A percentile compares a stretch with the other conserved stretches of the same genome.
Conservation (phyloP, 495 filamentous ascomycete genomes). For the Annulohypoxylon nitens region DNA sequence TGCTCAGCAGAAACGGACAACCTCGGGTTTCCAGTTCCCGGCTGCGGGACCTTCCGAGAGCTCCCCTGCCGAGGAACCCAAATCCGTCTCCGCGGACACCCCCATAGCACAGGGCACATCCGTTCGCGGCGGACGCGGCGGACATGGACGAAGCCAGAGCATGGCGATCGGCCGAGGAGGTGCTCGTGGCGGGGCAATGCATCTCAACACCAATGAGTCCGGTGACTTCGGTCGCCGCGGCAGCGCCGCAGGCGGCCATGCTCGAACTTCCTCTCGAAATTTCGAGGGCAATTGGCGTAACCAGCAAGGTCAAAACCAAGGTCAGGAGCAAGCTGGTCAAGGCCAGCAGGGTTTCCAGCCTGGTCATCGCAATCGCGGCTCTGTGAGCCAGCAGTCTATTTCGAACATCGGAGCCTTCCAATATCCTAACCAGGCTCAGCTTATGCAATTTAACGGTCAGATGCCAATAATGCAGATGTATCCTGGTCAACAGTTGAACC, state of each 20-base stretch:
- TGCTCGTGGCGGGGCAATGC: conserved; percentile 57
- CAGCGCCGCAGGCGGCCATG: conserved; percentile 74
- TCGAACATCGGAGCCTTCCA: conserved; percentile 89
- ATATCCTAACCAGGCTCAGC: conserved; percentile 90
- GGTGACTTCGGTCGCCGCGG: conserved; percentile 78
- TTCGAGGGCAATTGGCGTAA: conserved; percentile 99
- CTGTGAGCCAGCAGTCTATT: conserved; percentile 90
- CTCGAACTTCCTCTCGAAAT: conserved; percentile 85
- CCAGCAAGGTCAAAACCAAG: conserved; percentile 74
- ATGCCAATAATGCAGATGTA: conserved; percentile 84
- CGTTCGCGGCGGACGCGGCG: conserved; percentile 63
- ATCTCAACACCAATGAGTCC: conserved; percentile 50
- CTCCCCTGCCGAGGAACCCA: conserved; percentile 64
- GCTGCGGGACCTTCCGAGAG: conserved; percentile 73
- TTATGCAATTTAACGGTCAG: conserved; percentile 87
- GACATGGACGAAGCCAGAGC: conserved; percentile 72
- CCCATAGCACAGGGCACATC: conserved; percentile 64
- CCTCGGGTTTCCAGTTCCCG: conserved; percentile 95
- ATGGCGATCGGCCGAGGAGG: conserved; percentile 69
- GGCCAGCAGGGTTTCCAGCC: conserved; percentile 89
- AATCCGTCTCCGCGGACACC: conserved; percentile 58
- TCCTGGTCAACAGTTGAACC: conserved; percentile 85
- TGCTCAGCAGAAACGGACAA: conserved; percentile 95
- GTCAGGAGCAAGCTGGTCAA: conserved; percentile 67
- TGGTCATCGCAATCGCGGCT: conserved; percentile 86